These are phyloP conservation scores for Teratosphaeria epicoccoides DNA, from an alignment of 2,329 filamentous ascomycete species.

Conservation along the genomic window DNA sequence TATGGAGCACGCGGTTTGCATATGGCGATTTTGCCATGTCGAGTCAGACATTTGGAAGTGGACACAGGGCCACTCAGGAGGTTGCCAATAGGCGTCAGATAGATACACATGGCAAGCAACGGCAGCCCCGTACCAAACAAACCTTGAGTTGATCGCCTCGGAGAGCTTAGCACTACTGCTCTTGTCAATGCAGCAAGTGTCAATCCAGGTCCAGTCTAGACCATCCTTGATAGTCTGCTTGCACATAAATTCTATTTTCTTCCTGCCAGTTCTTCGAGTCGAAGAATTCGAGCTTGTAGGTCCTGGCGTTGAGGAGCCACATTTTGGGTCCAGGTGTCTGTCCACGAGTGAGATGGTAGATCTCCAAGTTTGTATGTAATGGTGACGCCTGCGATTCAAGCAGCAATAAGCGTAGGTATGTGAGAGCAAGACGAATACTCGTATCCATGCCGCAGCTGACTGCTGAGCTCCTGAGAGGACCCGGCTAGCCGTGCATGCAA, in stretches of 20 bases:
- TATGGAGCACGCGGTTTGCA: neutral
- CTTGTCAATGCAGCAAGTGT: constrained; percentile 16
- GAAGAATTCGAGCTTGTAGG: too few species aligned
- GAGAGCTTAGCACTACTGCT: constrained; percentile 4
- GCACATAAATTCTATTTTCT: neutral
- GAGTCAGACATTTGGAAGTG: neutral
- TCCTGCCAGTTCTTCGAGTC: neutral
- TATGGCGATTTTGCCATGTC: neutral
- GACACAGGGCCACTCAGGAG: neutral
- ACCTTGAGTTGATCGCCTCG: constrained; percentile 6
- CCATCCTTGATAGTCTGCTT: neutral
- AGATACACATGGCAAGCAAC: constrained; percentile 27
- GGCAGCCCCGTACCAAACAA: constrained; percentile 24
- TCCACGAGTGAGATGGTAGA: too few species aligned
- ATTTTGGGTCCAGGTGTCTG: too few species aligned
- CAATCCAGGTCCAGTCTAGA: constrained; percentile 9
- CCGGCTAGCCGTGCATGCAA: neutral
- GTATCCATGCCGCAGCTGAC: too few species aligned
- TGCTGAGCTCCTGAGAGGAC: too few species aligned
- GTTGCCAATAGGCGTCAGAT: constrained; percentile 12
- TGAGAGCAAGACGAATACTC: too few species aligned
- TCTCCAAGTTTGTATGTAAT: too few species aligned
- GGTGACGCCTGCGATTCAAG: too few species aligned
- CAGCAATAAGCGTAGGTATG: too few species aligned
- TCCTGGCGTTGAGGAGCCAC: too few species aligned